phyloP scores from a whole-genome alignment of 257 asterid species.

The Gentiana macrophylla region DNA sequence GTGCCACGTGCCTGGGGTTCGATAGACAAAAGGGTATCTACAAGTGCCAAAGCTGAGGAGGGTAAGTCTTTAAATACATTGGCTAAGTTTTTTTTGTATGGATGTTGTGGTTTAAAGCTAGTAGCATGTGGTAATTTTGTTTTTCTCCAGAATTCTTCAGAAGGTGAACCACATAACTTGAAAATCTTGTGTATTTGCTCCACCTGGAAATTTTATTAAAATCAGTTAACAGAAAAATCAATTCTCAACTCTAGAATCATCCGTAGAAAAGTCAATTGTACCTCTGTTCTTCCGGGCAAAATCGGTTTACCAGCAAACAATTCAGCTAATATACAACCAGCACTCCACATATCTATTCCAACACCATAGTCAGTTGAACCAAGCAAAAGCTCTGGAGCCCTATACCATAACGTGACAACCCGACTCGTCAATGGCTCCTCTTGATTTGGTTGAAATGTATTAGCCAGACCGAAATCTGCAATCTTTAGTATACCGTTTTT shows the following conservation, averaged over 20 bases:
- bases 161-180: slow-evolving; percentile 77
- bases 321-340: slow-evolving; percentile 86
- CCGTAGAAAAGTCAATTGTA: slow-evolving; percentile 5
- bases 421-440: slow-evolving; percentile 54
- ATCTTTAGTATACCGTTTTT: slow-evolving; percentile 59
- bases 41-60: slow-evolving; percentile 57
- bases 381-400: slow-evolving; percentile 68
- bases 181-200: slow-evolving; percentile 74
- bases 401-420: slow-evolving; percentile 85
- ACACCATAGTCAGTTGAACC: slow-evolving; percentile 71
- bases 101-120: slow-evolving; percentile 58
- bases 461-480: slow-evolving; percentile 80
- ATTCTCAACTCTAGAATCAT: too few species aligned
- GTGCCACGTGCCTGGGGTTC: slow-evolving; percentile 79
- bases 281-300: slow-evolving; percentile 83
- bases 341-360: slow-evolving; percentile 87
- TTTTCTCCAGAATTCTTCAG: slow-evolving; percentile 49
- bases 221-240: too few species aligned
- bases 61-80: slow-evolving; percentile 73
- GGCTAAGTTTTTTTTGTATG: slow-evolving; percentile 51
- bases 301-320: slow-evolving; percentile 72
- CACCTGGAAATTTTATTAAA: slow-evolving; percentile 24
- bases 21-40: slow-evolving; percentile 64
- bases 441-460: slow-evolving; percentile 29
- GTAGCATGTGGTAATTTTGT: slow-evolving; percentile 54